A percentile compares a stretch with the other conserved stretches of the same genome.
These are phyloP conservation scores for Eucalyptus tenuipes DNA, from an alignment of 345 rosid genomes.

Conservation along the genomic window DNA sequence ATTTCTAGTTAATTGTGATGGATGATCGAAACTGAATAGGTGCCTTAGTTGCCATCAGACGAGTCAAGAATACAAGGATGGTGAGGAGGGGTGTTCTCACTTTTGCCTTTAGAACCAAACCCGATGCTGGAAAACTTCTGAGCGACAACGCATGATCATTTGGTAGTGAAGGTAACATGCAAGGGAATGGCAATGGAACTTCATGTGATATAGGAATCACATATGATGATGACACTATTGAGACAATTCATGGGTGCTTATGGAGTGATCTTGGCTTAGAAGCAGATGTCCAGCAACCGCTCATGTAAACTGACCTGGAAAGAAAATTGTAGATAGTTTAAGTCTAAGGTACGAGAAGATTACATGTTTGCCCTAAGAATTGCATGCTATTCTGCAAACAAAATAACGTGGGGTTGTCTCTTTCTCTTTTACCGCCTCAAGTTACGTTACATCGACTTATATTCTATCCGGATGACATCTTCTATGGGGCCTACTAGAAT, in stretches of 20 bases:
- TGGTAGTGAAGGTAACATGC: not conserved
- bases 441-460: not conserved
- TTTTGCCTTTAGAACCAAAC: not conserved
- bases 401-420: not conserved
- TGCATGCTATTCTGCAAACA: not conserved
- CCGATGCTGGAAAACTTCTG: not conserved
- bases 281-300: not conserved
- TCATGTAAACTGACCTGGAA: not conserved
- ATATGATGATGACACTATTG: not conserved
- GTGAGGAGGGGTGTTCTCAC: not conserved
- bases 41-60: not conserved
- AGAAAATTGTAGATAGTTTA: not conserved
- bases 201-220: not conserved
- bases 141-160: not conserved
- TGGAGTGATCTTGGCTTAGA: not conserved
- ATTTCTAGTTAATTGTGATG: not conserved
- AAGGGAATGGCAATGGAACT: not conserved
- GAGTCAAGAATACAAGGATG: not conserved
- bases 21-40: not conserved
- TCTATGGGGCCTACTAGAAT: not conserved
- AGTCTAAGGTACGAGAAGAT: not conserved
- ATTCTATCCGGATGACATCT: not conserved
- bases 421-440: not conserved
- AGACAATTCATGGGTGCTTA: not conserved
- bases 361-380: not conserved